A percentile compares a stretch with the other conserved stretches of the same genome.
These are phyloP conservation scores for Alternaria sp. DNA, from an alignment of 2,329 filamentous ascomycete genomes.

Conservation along the genomic window DNA sequence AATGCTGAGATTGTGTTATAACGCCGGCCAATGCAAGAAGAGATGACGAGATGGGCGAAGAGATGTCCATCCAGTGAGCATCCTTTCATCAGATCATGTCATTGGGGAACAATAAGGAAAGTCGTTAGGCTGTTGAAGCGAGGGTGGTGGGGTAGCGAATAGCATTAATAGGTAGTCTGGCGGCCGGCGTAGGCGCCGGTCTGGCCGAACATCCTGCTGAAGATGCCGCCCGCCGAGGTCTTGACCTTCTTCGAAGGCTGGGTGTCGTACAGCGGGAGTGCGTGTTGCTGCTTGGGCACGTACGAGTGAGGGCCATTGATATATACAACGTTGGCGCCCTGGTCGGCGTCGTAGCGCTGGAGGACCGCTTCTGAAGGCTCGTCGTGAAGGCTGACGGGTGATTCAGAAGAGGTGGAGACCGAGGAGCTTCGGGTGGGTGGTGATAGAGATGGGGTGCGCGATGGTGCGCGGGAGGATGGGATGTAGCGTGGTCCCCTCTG, in stretches of 20 bases:
- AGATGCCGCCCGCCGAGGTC: constrained; percentile 45
- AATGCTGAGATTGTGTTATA: constrained; percentile 9
- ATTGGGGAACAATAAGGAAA: constrained; percentile 19
- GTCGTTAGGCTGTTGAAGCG: constrained; percentile 27
- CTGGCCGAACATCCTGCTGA: constrained; percentile 47
- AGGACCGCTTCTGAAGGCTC: constrained; percentile 41
- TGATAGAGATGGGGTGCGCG: constrained; percentile 58
- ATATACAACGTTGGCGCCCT: constrained; percentile 53
- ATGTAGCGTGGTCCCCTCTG: constrained; percentile 36
- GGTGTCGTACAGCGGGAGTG: constrained; percentile 47
- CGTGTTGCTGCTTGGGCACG: constrained; percentile 40
- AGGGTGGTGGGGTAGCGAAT: constrained; percentile 31
- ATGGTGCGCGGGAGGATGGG: constrained; percentile 47
- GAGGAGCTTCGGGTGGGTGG: constrained; percentile 54
- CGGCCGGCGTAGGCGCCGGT: constrained; percentile 35
- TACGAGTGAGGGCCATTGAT: constrained; percentile 44
- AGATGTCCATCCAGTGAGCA: constrained; percentile 19
- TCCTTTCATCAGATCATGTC: constrained; percentile 12
- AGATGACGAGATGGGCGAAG: constrained; percentile 10
- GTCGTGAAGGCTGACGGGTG: constrained; percentile 44
- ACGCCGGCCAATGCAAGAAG: constrained; percentile 12
- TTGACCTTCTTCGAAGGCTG: constrained; percentile 51
- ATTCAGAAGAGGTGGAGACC: constrained; percentile 41
- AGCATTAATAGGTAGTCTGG: constrained; percentile 40
- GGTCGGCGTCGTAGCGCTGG: constrained; percentile 53